phyloP scores from a whole-genome alignment of 495 filamentous ascomycete species.

The Aspergillus sclerotioniger region DNA sequence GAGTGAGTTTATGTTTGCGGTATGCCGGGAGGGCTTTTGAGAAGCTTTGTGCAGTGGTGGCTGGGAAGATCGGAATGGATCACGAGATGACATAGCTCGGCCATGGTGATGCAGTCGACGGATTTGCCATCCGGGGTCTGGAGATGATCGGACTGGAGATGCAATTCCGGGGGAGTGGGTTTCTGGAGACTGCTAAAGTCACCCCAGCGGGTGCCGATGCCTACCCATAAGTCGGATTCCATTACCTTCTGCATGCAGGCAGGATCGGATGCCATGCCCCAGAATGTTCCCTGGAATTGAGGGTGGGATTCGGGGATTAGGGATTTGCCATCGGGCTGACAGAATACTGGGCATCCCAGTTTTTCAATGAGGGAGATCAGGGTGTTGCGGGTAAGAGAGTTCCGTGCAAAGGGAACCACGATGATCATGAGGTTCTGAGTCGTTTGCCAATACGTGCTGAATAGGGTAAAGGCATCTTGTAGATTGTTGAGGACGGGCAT shows the following conservation, averaged over 20 bases:
- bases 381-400: neutral
- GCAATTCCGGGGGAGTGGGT: neutral
- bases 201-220: conserved; percentile 16
- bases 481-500: neutral
- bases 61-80: neutral
- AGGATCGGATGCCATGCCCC: neutral
- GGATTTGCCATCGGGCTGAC: conserved; percentile 17
- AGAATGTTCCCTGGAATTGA: conserved; percentile 14
- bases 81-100: neutral
- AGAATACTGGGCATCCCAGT: conserved; percentile 13
- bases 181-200: conserved; percentile 8
- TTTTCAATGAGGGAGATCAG: conserved; percentile 8
- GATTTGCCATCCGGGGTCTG: neutral
- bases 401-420: conserved; percentile 3
- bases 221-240: conserved; percentile 15
- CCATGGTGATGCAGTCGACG: neutral
- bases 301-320: conserved; percentile 11
- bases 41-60: neutral
- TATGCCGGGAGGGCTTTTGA: too few relatives aligned
- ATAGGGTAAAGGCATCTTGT: neutral
- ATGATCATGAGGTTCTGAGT: conserved; percentile 7
- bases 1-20: too few relatives aligned
- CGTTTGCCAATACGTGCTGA: neutral
- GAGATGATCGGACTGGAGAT: neutral
- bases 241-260: neutral